Evolutionary conservation across 139 green algal genomes (phyloP), one percentile per base, ranked within the genome.

Genomic region (Asterochloris sp.): DNA sequence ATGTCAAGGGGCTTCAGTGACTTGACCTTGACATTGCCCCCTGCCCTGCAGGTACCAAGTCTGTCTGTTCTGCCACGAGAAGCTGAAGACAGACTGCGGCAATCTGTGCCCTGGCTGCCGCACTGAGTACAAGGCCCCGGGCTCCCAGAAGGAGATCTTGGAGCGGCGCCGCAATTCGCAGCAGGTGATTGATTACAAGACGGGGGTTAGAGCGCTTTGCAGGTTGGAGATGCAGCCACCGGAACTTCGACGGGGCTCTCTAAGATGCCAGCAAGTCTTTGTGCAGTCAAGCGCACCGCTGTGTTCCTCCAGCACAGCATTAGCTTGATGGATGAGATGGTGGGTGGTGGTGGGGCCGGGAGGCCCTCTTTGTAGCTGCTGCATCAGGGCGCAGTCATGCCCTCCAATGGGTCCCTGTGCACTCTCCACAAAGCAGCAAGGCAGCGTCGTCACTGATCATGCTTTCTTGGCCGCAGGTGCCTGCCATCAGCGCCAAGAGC

Each of bases 11-110:
- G n/a, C n/a, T n/a, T n/a, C n/a, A n/a, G n/a, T n/a, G n/a, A n/a
- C n/a, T n/a, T n/a, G n/a, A n/a, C n/a, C n/a, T 54, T 6, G 19
- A 29, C 0, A 67, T 15, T 68, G 75, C n/a, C 11, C 24, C n/a
- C 15, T 67, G 60, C 0, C 28, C 26, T 84, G 88, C 84, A 89
- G 89, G 74, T 92, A 91, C 74, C 89, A 92, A 78, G 81, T 92
- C 12, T 92, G 89, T 62, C 79, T 91, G 21, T 92, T 92, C 81
- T 92, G 89, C 84, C 86, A 85, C 24, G 78, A 89, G 28, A 66
- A 85, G 13, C 71, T 92, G 15, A 85, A 91, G 69, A 78, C 68
- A 0, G 88, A 91, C 69, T 90, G 83, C 79, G 76, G 80, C 73
- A 91, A 90, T 27, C 77, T 80, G 47, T 89, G 86, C 79, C 86